Evolutionary conservation across 148 eudicot genomes (phyloP), one percentile per base, ranked within the genome.

Genomic region (Nepenthes gracilis): DNA sequence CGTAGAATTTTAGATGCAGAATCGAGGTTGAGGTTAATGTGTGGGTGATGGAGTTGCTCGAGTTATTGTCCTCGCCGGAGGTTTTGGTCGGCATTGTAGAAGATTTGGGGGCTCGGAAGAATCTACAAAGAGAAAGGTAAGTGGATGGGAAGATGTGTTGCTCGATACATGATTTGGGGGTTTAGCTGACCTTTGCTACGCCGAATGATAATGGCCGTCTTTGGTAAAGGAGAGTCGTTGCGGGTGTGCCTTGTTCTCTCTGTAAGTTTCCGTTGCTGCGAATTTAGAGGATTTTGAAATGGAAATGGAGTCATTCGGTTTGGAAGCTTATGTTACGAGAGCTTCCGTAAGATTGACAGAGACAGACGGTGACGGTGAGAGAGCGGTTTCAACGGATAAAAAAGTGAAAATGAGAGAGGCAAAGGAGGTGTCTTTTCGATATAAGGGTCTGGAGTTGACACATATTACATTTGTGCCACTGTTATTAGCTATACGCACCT

Each of bases 1-100:
- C 66, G 77, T 85, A 83, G 57, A 87, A 85, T 51, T 78, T 85
- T 6, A 83, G 64, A 0, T 86, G 83, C 6, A 90, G 47, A 45
- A 90, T 48, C 14, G 83, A 55, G 52, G 73, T 74, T 34, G 84
- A 64, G 35, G 62, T 66, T 35, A 86, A 60, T 12, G 64, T 45
- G 53, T 67, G 74, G 5, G 57, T 14, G 0, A 73, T 36, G 11
- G 70, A 51, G 34, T 59, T 40, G 6, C 45, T 40, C 6, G 45
- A 40, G 45, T 40, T 40, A 4, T 40, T 40, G 45, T 40, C 45
- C 8, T 58, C 62, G 63, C 43, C 63, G 65, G 76, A 56, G 52
- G 48, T 55, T 33, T 49, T 12, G 2, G 23, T 40, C 57, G 78
- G 62, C 86, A 80, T 84, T 64, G 61, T 64, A 12, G 53, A 7